These are phyloP conservation scores for Diutina neorugosa DNA, from an alignment of 1,139 yeast species.

Conservation along the genomic window DNA sequence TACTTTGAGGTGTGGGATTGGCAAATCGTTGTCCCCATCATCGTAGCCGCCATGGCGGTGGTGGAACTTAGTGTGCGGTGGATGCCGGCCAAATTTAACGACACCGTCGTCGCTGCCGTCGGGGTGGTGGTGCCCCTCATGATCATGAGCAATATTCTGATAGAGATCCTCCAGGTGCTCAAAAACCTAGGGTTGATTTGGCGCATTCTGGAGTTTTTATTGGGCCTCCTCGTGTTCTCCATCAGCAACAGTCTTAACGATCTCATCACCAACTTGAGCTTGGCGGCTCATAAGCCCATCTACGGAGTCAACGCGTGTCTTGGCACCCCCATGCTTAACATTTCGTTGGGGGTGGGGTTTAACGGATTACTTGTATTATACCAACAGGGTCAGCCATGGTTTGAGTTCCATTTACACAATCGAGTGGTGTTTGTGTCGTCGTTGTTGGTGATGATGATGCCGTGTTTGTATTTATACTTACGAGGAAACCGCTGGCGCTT, in stretches of 20 bases:
- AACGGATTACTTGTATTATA: slow-evolving; percentile 15
- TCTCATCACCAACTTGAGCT: slow-evolving; percentile 26
- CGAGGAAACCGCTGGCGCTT: not conserved
- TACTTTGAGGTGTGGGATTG: not conserved
- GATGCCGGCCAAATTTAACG: slow-evolving; percentile 1
- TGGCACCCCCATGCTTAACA: slow-evolving; percentile 29
- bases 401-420: not conserved
- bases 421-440: not conserved
- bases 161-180: slow-evolving; percentile 17
- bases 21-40: not conserved
- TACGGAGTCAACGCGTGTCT: slow-evolving; percentile 30
- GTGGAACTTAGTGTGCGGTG: not conserved
- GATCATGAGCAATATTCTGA: slow-evolving; percentile 19
- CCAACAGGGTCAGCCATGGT: not conserved
- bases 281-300: slow-evolving; percentile 23
- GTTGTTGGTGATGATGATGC: not conserved
- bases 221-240: slow-evolving; percentile 29
- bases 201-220: slow-evolving; percentile 25
- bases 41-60: not conserved
- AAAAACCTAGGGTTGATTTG: slow-evolving; percentile 28
- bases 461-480: not conserved
- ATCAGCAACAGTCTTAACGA: slow-evolving; percentile 30
- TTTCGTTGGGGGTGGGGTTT: slow-evolving; percentile 28
- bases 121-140: slow-evolving; percentile 20
- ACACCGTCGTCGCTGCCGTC: slow-evolving; percentile 10